Base-by-base conservation (phyloP, 1,284 basidiomycete genomes). In the Ganoderma meredithae region DNA sequence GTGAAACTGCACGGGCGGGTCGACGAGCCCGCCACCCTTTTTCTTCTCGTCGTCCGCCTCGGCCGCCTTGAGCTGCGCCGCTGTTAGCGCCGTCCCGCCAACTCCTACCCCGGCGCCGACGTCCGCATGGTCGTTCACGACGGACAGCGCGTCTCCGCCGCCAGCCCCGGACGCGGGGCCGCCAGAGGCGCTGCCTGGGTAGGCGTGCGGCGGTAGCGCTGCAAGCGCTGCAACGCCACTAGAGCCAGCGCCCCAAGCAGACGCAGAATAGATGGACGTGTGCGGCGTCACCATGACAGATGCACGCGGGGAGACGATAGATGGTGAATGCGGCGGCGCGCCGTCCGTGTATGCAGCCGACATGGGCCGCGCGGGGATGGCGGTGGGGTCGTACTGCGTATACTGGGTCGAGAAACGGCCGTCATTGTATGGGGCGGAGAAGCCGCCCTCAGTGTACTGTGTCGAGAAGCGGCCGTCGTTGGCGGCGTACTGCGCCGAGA, bases 51-150 rank as follows among this genome's bases (percentile, higher is more conserved):
- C 39, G 31, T 22, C 33, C 3, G 71, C 71, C 67, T 75, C 72
- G 12, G 65, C 58, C 8, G 71, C 72, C 56, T 76, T 76, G 58
- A 69, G 68, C 65, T 72, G 64, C 19, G 71, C 69, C 9, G 71
- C 66, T 27, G 75, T 67, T 15, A 66, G 65, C 10, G 15, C 59
- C 4, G 33, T 64, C 3, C 7, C 60, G 1, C 43, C 60, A 3
- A n/a, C 17, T 12, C 19, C 60, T 4, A n/a, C 58, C 33, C 17
- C 33, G 7, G 36, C 33, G 27, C 41, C 33, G n/a, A 52, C 27
- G 49, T 63, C 59, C 19, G 27, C 61, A 41, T 41, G 9, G 44
- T 69, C 67, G 66, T 74, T 74, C 53, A 67, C 71, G 22, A 74
- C 67, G 4, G 70, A 68, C 9, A 72, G 68, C 39, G 65, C 66